Evolutionary conservation across 441 rosid species (phyloP).

Genomic region (Aquilaria agallochum): DNA sequence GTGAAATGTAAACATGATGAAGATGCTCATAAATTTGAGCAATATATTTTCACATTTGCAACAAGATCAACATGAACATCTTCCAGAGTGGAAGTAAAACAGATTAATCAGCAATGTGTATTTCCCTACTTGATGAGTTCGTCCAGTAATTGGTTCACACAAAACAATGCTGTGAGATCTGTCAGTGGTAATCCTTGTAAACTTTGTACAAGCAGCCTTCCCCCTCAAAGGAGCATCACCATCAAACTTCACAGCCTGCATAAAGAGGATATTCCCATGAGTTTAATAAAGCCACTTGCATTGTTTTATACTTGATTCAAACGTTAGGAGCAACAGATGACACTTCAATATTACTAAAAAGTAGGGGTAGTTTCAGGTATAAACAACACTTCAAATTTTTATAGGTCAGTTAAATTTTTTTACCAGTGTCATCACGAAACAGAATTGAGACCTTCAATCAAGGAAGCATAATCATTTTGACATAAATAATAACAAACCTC

Average conservation of each 20-base stretch:
- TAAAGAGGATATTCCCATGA: slow-evolving; percentile 7
- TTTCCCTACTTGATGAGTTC: slow-evolving; percentile 89
- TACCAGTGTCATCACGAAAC: not conserved
- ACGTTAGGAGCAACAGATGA: not conserved
- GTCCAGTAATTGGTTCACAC: slow-evolving; percentile 88
- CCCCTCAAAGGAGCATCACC: slow-evolving; percentile 46
- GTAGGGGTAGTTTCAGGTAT: not conserved
- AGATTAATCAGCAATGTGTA: not conserved
- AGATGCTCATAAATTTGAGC: no score
- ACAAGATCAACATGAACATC: not conserved
- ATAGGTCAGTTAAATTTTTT: slow-evolving; percentile 7
- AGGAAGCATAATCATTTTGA: not conserved
- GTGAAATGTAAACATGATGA: no score
- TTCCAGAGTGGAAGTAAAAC: not conserved
- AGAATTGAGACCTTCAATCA: no score
- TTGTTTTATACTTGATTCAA: slow-evolving; percentile 7
- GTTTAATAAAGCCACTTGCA: slow-evolving; percentile 11
- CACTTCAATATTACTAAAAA: not conserved
- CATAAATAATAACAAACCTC: slow-evolving; percentile 43
- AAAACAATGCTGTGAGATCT: slow-evolving; percentile 80
- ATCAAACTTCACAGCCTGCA: slow-evolving; percentile 45
- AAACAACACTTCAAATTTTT: slow-evolving; percentile 7
- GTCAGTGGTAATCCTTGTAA: slow-evolving; percentile 68
- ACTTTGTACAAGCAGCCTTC: slow-evolving; percentile 83
- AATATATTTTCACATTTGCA: no score